Evolutionary conservation across 192 early-diverging fungal genomes (phyloP), one percentile per base, ranked within the genome.

Genomic region (Funneliformis geosporum): DNA sequence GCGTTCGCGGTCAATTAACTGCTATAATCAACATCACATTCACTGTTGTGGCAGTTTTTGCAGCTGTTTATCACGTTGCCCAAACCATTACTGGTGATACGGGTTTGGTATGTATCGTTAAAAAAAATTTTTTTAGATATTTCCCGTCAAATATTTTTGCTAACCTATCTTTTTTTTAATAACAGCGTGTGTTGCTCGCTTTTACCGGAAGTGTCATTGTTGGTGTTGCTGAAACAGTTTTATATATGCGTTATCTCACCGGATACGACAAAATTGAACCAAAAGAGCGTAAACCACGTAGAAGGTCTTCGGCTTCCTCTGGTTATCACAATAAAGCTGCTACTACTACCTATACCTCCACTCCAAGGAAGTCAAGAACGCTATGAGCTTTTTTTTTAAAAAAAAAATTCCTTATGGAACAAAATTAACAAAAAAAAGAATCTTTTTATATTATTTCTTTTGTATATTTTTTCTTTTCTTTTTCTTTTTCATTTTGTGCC

Each of bases 21-120:
- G 80, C 80, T 10, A 81, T 81, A 46, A 43, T 73, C 23, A 81
- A 81, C 27, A 76, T 76, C 38, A 81, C 80, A 0, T 81, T 81
- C 23, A 81, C 72, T 8, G 60, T 81, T 55, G 80, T 81, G 4
- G 80, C 80, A 0, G 80, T 81, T 4, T 81, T 81, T 44, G 80
- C 75, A 14, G 72, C 72, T 40, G 66, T 81, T 10, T 81, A 81
- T 81, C 73, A 69, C 16, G 70, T 81, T 12, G 59, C 80, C 12
- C 73, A 81, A 40, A 75, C 61, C 3, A 75, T 81, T 25, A 81
- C 80, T 23, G 65, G 75, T 55, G 80, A 81, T 27, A 75, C 67
- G 14, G 72, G 80, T 43, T 64, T 76, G 80, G 80, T 81, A 66
- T 67, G n/a, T 38, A 68, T 42, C 9, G 28, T 39, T 60, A 59